These are phyloP conservation scores for Solanum acaule DNA, from an alignment of 257 asterid species.

Conservation along the genomic window DNA sequence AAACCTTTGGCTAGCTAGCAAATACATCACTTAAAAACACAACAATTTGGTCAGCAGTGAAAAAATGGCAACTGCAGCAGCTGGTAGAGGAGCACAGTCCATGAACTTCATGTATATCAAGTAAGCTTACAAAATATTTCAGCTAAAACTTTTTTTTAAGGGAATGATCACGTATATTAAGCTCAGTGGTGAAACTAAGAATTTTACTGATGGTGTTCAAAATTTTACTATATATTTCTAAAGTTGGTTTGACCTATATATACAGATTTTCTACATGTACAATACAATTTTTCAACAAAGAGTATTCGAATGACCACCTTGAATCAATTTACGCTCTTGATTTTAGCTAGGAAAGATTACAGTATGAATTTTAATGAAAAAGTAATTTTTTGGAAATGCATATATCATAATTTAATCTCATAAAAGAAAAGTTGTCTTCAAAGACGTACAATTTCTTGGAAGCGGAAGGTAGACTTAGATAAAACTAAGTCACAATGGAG, in stretches of 20 bases:
- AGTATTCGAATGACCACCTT: not conserved
- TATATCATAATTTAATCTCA: not conserved
- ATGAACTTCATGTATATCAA: slow-evolving; percentile 47
- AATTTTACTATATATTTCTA: not conserved
- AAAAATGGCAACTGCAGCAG: slow-evolving; percentile 64
- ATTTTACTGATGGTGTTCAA: not conserved
- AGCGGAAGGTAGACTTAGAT: not conserved
- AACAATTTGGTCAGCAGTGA: not conserved
- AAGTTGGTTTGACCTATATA: not conserved
- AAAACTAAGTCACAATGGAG: not conserved
- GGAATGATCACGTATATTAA: not conserved
- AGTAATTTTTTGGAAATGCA: not conserved
- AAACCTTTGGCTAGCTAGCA: not conserved
- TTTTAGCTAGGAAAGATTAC: not conserved
- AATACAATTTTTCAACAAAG: no score
- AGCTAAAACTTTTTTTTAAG: not conserved
- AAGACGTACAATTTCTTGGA: not conserved
- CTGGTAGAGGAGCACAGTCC: slow-evolving; percentile 63
- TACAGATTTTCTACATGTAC: no score
- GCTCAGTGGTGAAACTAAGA: not conserved
- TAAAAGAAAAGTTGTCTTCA: not conserved
- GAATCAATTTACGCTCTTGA: not conserved
- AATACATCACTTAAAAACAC: not conserved
- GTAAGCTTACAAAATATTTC: slow-evolving; percentile 24
- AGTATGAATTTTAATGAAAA: not conserved